Percentiles rank a stretch among this genome's conserved stretches.
These are phyloP conservation scores for Ogataea nonfermentans DNA, from an alignment of 805 yeast species.

Conservation along the genomic window DNA sequence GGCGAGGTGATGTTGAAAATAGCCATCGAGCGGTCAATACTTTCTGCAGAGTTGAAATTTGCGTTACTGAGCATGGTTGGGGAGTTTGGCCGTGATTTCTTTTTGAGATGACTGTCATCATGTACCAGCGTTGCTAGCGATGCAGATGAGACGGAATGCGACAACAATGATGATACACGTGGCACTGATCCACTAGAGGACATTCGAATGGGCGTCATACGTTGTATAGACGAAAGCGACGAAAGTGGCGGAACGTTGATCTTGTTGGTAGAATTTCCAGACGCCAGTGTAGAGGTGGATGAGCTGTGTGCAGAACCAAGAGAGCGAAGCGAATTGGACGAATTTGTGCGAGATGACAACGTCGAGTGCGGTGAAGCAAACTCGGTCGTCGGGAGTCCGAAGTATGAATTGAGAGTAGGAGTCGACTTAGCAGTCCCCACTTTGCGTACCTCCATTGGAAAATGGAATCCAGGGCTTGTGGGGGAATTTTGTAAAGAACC, in stretches of 20 bases:
- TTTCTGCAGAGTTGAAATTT: slow-evolving; percentile 41
- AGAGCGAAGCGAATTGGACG: slow-evolving; percentile 33
- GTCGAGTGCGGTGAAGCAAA: slow-evolving; percentile 31
- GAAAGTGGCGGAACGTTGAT: slow-evolving; percentile 18
- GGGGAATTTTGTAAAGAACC: slow-evolving; percentile 13
- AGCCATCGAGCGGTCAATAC: slow-evolving; percentile 25
- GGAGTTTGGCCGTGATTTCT: slow-evolving; percentile 38
- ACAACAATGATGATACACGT: slow-evolving; percentile 20
- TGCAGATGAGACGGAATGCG: slow-evolving; percentile 20
- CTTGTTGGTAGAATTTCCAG: slow-evolving; percentile 8
- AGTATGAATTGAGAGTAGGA: slow-evolving; percentile 21
- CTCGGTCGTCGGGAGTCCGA: slow-evolving; percentile 17
- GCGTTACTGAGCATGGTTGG: slow-evolving; percentile 24
- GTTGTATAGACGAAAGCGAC: slow-evolving; percentile 51
- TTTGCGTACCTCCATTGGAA: slow-evolving; percentile 6
- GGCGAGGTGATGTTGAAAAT: slow-evolving; percentile 36
- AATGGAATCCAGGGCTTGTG: slow-evolving; percentile 15
- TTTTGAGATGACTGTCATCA: slow-evolving; percentile 25
- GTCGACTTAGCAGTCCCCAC: slow-evolving; percentile 26
- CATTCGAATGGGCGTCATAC: slow-evolving; percentile 56
- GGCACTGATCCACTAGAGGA: slow-evolving; percentile 25
- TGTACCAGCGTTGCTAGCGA: slow-evolving; percentile 28
- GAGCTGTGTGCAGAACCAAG: slow-evolving; percentile 32
- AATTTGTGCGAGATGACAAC: slow-evolving; percentile 32
- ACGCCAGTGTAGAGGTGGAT: slow-evolving; percentile 26